Evolutionary conservation across 192 early-diverging fungal species (phyloP).

Genomic region (Coemansia sp.): DNA sequence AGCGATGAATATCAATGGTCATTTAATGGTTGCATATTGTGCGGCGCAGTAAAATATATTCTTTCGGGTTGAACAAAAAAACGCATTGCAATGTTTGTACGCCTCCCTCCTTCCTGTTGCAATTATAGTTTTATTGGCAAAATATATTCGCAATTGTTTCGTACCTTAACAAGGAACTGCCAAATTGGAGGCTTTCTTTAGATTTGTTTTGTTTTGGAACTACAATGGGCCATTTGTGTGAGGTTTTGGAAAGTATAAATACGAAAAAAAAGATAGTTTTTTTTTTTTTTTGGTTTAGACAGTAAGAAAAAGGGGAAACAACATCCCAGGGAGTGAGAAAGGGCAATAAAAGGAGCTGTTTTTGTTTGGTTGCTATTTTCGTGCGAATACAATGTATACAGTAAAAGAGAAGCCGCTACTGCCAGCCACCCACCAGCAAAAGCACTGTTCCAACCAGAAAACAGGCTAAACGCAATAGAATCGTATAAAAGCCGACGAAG

Average conservation of each 20-base stretch:
- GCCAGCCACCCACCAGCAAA: not conserved
- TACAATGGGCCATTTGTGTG: not conserved
- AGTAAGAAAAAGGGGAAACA: not conserved
- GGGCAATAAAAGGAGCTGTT: not conserved
- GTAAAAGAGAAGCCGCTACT: not conserved
- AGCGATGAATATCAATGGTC: no score
- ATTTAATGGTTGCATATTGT: no score
- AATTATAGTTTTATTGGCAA: not conserved
- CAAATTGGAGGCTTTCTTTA: not conserved
- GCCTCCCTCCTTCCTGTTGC: not conserved
- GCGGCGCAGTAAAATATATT: no score
- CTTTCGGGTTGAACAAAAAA: no score
- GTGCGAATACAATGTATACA: not conserved
- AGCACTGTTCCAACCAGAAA: not conserved
- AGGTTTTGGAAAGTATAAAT: no score
- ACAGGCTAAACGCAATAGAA: no score
- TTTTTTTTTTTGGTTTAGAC: not conserved
- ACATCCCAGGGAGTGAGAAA: not conserved
- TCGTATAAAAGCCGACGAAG: no score
- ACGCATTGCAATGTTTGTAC: not conserved
- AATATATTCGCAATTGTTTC: not conserved
- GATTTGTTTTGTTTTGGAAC: not conserved
- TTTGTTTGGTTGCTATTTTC: not conserved
- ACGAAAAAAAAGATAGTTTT: not conserved
- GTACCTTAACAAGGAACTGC: not conserved